phyloP scores from a whole-genome alignment of 345 rosid species.

The Sisymbrium irio region DNA sequence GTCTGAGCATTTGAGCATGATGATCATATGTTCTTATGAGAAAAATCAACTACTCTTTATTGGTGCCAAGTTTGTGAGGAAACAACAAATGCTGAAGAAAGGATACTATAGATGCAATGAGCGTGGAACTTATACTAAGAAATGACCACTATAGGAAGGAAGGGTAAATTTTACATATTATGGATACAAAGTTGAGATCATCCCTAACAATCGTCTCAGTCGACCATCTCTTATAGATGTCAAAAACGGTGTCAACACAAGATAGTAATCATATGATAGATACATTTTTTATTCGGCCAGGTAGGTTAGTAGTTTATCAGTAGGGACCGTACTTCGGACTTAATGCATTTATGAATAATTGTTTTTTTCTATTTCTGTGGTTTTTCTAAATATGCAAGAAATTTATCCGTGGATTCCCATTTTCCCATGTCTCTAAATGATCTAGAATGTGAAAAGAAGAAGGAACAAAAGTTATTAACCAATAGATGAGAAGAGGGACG shows the following conservation, averaged over 20 bases:
- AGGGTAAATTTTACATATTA: not conserved
- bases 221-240: not conserved
- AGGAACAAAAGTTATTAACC: not conserved
- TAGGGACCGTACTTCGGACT: too few relatives aligned
- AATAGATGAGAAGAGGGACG: not conserved
- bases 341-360: too few relatives aligned
- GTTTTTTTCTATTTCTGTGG: too few relatives aligned
- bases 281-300: not conserved
- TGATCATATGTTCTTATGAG: not conserved
- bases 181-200: not conserved
- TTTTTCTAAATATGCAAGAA: too few relatives aligned
- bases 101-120: not conserved
- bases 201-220: not conserved
- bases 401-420: too few relatives aligned
- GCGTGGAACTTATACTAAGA: not conserved
- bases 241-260: not conserved
- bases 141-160: not conserved
- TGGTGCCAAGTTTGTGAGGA: slow-evolving; percentile 1
- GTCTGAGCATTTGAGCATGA: not conserved
- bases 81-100: not conserved
- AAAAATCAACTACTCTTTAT: not conserved
- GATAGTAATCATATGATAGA: too few relatives aligned
- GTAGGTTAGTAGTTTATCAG: too few relatives aligned
- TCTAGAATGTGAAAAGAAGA: not conserved
- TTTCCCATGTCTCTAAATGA: not conserved